Conservation (phyloP, 2,329 filamentous ascomycete genomes). For the Fusarium sterilihyphosum region DNA sequence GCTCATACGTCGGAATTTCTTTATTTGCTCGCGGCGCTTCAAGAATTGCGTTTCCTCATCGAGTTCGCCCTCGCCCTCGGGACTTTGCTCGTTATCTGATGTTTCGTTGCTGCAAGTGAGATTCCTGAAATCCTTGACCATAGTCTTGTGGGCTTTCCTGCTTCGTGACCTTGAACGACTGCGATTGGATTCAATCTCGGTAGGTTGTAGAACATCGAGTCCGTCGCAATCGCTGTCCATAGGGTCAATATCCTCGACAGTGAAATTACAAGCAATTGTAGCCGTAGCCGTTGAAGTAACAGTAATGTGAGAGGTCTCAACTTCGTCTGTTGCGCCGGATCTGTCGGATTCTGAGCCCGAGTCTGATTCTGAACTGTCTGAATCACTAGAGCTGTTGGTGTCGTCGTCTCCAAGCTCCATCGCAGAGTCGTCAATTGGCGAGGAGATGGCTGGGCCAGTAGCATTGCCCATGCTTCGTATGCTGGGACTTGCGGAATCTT, state of each 20-base stretch:
- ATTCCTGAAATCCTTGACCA: conserved; percentile 57
- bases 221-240: conserved; percentile 58
- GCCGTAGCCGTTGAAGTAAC: conserved; percentile 24
- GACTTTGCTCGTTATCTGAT: conserved; percentile 50
- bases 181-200: conserved; percentile 58
- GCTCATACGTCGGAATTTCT: conserved; percentile 58
- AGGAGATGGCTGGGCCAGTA: conserved; percentile 18
- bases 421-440: conserved; percentile 26
- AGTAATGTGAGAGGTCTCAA: conserved; percentile 35
- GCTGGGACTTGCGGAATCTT: conserved; percentile 40
- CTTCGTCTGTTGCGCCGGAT: conserved; percentile 39
- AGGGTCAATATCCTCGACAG: conserved; percentile 59
- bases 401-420: conserved; percentile 26
- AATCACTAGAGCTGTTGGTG: conserved; percentile 24
- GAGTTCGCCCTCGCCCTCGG: conserved; percentile 48
- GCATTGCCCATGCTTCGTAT: conserved; percentile 41
- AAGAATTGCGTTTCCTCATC: conserved; percentile 53
- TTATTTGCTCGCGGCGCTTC: conserved; percentile 54
- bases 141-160: conserved; percentile 53
- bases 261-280: conserved; percentile 46
- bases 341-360: conserved; percentile 38
- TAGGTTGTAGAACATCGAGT: conserved; percentile 55
- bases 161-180: conserved; percentile 54
- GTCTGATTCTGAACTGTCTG: conserved; percentile 35
- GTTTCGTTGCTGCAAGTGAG: conserved; percentile 57